Percentiles rank a stretch among this genome's conserved stretches.
Conservation (phyloP, 75 land plant genomes). For the Cunninghamia lanceolata region DNA sequence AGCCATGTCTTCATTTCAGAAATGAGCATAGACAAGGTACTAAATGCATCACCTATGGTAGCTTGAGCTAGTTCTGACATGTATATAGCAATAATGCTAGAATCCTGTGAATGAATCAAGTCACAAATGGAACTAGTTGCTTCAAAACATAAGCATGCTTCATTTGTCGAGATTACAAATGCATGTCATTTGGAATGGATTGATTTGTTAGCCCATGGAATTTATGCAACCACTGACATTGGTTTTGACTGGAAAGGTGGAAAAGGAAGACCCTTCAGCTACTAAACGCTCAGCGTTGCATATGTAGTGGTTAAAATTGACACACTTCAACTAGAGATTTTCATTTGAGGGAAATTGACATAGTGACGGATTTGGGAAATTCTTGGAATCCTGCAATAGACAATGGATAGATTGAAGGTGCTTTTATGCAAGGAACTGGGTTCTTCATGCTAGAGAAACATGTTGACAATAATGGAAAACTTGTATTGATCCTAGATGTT, state of each 20-base stretch:
- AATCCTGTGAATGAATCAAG: conserved; percentile 94
- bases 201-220: conserved; percentile 94
- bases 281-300: conserved; percentile 90
- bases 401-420: too few relatives aligned
- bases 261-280: conserved; percentile 75
- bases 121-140: conserved; percentile 80
- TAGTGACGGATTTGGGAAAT: conserved; percentile 80
- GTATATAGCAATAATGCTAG: conserved; percentile 90
- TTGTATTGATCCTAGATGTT: too few relatives aligned
- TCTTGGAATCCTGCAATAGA: conserved; percentile 92
- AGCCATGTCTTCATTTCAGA: conserved; percentile 91
- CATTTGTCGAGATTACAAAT: conserved; percentile 76
- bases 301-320: conserved; percentile 86
- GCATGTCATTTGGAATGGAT: conserved; percentile 76
- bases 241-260: conserved; percentile 77
- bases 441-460: too few relatives aligned
- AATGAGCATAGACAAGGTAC: conserved; percentile 95
- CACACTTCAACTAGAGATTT: conserved; percentile 90
- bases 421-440: too few relatives aligned
- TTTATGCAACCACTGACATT: conserved; percentile 82
- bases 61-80: conserved; percentile 98
- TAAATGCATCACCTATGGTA: conserved; percentile 95
- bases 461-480: too few relatives aligned
- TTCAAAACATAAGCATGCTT: conserved; percentile 20
- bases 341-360: conserved; percentile 57